phyloP scores from a whole-genome alignment of 805 yeast species.

The Wilhelminamyces savonicus region DNA sequence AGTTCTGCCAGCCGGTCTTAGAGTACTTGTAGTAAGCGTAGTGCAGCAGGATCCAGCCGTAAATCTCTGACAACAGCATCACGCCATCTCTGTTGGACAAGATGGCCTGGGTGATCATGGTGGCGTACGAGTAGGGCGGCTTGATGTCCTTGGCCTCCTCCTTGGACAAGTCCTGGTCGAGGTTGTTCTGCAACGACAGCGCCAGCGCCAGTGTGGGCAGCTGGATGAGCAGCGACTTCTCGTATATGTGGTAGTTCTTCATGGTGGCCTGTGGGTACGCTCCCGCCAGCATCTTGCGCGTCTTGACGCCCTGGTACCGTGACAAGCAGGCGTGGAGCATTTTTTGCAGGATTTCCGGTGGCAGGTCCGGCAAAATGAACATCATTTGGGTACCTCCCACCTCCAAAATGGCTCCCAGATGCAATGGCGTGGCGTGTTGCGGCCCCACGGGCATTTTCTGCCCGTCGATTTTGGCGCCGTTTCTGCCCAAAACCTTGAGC shows the following conservation, averaged over 20 bases:
- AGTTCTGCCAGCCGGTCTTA: conserved; percentile 97
- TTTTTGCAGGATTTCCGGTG: conserved; percentile 56
- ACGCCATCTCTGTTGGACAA: conserved; percentile 83
- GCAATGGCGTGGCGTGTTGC: conserved; percentile 47
- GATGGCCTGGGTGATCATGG: conserved; percentile 97
- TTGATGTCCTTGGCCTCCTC: conserved; percentile 91
- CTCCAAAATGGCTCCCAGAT: conserved; percentile 87
- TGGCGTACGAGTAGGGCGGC: conserved; percentile 96
- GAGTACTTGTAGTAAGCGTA: conserved; percentile 90
- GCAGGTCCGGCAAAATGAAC: conserved; percentile 91
- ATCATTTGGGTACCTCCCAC: conserved; percentile 98
- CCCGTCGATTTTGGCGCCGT: conserved; percentile 89
- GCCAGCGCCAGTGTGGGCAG: conserved; percentile 35
- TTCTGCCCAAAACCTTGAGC: conserved; percentile 74
- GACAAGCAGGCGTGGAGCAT: conserved; percentile 34
- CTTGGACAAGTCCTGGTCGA: conserved; percentile 64
- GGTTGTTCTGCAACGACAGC: conserved; percentile 36
- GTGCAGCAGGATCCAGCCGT: conserved; percentile 80
- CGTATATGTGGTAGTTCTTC: conserved; percentile 52
- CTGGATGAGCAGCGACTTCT: conserved; percentile 32
- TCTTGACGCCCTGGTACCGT: conserved; percentile 20
- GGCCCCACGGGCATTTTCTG: conserved; percentile 46
- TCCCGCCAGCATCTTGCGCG: conserved; percentile 8
- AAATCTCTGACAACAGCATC: conserved; percentile 84
- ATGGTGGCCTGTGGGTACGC: conserved; percentile 11